Conservation (phyloP, 2,329 filamentous ascomycete species). For the Leptodontidium sp. region DNA sequence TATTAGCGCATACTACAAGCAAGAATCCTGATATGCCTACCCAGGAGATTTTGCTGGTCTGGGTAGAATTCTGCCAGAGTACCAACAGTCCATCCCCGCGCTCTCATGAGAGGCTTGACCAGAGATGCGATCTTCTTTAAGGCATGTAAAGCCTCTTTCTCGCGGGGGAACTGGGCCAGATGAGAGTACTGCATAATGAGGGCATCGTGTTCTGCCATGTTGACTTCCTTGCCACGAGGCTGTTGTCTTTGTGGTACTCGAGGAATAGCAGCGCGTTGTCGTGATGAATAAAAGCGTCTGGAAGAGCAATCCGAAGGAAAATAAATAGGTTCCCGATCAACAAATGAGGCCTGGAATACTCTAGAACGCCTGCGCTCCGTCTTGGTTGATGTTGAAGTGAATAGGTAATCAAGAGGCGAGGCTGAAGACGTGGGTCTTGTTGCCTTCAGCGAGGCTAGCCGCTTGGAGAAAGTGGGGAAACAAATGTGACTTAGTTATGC, state of each 20-base stretch:
- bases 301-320: background rate
- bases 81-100: conserved; percentile 80
- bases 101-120: conserved; percentile 95
- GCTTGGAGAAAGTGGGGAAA: background rate
- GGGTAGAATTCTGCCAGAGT: conserved; percentile 89
- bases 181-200: conserved; percentile 60
- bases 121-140: conserved; percentile 85
- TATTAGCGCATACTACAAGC: conserved; percentile 7
- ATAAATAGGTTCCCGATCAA: background rate
- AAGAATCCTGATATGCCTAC: conserved; percentile 49
- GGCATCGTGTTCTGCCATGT: conserved; percentile 50
- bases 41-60: conserved; percentile 74
- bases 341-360: conserved; percentile 19
- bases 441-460: conserved; percentile 21
- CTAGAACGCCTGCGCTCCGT: conserved; percentile 29
- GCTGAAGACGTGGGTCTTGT: conserved; percentile 25
- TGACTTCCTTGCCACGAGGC: conserved; percentile 15
- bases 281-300: background rate
- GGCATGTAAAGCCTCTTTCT: conserved; percentile 62
- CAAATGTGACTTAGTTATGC: too few relatives aligned
- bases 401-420: conserved; percentile 29
- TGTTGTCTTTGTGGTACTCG: background rate
- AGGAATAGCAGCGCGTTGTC: background rate
- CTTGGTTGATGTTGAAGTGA: conserved; percentile 3
- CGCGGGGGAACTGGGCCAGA: conserved; percentile 56